Conservation (phyloP, 1,284 basidiomycete genomes). For the Pisolithus thermaeus region DNA sequence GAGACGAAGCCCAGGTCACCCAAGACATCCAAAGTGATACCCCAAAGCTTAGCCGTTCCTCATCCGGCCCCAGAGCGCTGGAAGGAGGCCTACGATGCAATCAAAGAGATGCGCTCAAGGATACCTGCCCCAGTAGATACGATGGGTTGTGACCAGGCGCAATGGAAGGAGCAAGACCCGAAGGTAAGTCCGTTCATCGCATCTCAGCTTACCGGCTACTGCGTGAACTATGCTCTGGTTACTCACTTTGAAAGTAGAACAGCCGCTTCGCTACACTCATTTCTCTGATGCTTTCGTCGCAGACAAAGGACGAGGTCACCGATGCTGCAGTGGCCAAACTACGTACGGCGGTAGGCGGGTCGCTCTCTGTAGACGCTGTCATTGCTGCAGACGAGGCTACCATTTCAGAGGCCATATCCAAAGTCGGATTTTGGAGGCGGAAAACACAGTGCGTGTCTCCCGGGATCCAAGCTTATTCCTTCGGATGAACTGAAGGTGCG, state of each 20-base stretch:
- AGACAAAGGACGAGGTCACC: slow-evolving; percentile 92
- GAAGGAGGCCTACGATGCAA: slow-evolving; percentile 70
- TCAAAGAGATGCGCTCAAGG: slow-evolving; percentile 71
- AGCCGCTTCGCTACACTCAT: slow-evolving; percentile 82
- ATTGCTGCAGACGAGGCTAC: slow-evolving; percentile 55
- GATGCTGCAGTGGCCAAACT: slow-evolving; percentile 79
- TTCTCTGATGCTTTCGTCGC: slow-evolving; percentile 92
- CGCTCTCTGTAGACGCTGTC: slow-evolving; percentile 70
- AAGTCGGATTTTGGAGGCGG: slow-evolving; percentile 90
- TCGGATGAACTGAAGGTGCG: neutral
- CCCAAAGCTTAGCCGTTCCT: slow-evolving; percentile 53
- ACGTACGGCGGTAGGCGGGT: slow-evolving; percentile 69
- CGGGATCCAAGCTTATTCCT: neutral
- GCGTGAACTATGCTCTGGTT: neutral
- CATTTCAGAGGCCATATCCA: slow-evolving; percentile 74
- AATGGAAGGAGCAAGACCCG: slow-evolving; percentile 56
- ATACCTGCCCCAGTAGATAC: slow-evolving; percentile 85
- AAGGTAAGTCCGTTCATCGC: slow-evolving; percentile 40
- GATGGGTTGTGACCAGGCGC: slow-evolving; percentile 80
- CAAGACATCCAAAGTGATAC: slow-evolving; percentile 38
- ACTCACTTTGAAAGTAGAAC: slow-evolving; percentile 41
- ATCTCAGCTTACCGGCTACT: neutral
- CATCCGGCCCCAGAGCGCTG: slow-evolving; percentile 73
- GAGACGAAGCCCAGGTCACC: slow-evolving; percentile 3
- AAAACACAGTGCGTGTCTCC: slow-evolving; percentile 62